phyloP scores from a whole-genome alignment of 2,329 filamentous ascomycete genomes.

The Aspergillus fijiensis region DNA sequence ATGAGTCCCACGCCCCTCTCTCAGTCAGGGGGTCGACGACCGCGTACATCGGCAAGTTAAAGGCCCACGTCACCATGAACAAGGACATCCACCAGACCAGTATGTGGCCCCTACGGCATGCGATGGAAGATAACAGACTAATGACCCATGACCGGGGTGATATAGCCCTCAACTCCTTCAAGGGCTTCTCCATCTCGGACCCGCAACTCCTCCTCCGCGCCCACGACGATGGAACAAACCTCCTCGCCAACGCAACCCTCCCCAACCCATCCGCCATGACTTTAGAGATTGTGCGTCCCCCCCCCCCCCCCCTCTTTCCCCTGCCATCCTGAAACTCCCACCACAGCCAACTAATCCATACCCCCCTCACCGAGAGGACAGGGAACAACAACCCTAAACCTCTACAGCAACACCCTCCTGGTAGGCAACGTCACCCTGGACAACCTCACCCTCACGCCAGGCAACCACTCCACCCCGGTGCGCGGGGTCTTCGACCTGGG shows the following conservation, averaged over 20 bases:
- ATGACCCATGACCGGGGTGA: no score
- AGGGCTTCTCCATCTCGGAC: constrained; percentile 49
- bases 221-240: constrained; percentile 51
- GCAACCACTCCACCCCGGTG: constrained; percentile 53
- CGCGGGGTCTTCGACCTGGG: constrained; percentile 50
- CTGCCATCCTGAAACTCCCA: no score
- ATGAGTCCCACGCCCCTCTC: constrained; percentile 25
- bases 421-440: constrained; percentile 54
- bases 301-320: background rate
- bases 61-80: constrained; percentile 35
- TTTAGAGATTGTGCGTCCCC: constrained; percentile 46
- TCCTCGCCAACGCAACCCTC: constrained; percentile 54
- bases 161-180: constrained; percentile 54
- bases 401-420: constrained; percentile 48
- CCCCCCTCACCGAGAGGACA: constrained; percentile 5
- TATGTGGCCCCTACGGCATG: constrained; percentile 20
- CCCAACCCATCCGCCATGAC: constrained; percentile 60
- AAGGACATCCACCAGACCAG: constrained; percentile 36
- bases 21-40: constrained; percentile 30
- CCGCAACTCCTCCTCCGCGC: constrained; percentile 47
- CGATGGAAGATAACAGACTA: no score
- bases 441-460: constrained; percentile 54
- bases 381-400: constrained; percentile 55
- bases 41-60: constrained; percentile 33
- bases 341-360: background rate